Conservation (phyloP, 495 filamentous ascomycete species). For the Emericellopsis terricola region DNA sequence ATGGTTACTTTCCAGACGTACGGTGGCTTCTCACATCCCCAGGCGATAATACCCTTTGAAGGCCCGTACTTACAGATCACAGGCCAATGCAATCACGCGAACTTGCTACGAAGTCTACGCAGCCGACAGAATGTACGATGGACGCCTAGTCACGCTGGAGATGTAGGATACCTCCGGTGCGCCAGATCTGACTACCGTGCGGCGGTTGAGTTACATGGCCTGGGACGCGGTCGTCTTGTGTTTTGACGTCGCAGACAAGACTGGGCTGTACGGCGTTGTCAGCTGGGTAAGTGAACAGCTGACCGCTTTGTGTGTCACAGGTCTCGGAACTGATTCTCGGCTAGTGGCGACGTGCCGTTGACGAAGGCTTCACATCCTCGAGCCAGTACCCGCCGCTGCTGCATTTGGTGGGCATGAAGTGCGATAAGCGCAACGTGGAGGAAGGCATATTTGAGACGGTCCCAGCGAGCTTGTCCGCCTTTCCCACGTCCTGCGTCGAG, state of each 20-base stretch:
- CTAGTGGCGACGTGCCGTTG: not conserved
- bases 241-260: conserved; percentile 7
- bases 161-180: conserved; percentile 15
- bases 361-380: not conserved
- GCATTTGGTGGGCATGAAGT: conserved; percentile 1
- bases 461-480: not conserved
- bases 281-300: not conserved
- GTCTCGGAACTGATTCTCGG: not conserved
- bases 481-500: conserved; percentile 1
- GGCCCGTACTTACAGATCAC: not conserved
- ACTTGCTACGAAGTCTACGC: conserved; percentile 1
- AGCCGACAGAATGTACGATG: not conserved
- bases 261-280: not conserved
- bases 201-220: conserved; percentile 9
- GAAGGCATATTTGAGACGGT: not conserved
- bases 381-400: not conserved
- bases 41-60: not conserved
- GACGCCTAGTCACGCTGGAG: conserved; percentile 7
- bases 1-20: conserved; percentile 2
- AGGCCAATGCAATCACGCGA: conserved; percentile 2
- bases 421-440: not conserved
- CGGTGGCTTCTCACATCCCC: not conserved
- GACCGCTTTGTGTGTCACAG: not conserved
- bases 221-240: conserved; percentile 16
- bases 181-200: conserved; percentile 7